Conservation (phyloP, 2,329 filamentous ascomycete species). For the Pseudogymnoascus destructans region DNA sequence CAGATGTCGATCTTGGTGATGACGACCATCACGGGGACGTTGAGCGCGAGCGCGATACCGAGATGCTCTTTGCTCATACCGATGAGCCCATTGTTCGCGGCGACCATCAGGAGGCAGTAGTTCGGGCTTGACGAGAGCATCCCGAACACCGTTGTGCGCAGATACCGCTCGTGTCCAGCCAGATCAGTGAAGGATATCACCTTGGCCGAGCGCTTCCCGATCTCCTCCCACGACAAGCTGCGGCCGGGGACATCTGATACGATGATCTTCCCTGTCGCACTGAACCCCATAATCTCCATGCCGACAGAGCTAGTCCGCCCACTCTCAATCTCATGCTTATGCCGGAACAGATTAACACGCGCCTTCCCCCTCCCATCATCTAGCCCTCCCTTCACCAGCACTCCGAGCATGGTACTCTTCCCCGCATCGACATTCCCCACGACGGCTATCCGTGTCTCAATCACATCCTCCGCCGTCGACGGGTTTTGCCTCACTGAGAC, state of each 20-base stretch:
- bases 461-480: conserved; percentile 66
- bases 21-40: conserved; percentile 95
- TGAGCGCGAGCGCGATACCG: conserved; percentile 84
- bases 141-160: conserved; percentile 92
- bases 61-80: conserved; percentile 98
- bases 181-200: conserved; percentile 94
- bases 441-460: conserved; percentile 91
- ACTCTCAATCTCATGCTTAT: conserved; percentile 96
- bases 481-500: conserved; percentile 68
- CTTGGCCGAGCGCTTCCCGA: conserved; percentile 87
- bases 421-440: conserved; percentile 97
- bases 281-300: conserved; percentile 98
- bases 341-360: conserved; percentile 87
- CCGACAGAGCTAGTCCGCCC: conserved; percentile 92
- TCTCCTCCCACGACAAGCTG: conserved; percentile 92
- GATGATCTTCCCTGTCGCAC: conserved; percentile 72
- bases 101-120: conserved; percentile 96
- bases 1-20: conserved; percentile 98
- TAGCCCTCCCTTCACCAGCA: conserved; percentile 86
- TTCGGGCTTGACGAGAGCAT: conserved; percentile 89
- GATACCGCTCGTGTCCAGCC: conserved; percentile 87
- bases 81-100: conserved; percentile 90
- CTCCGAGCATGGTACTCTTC: conserved; percentile 91
- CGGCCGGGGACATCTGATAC: conserved; percentile 71
- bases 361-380: conserved; percentile 92